Evolutionary conservation across 306 rosid genomes (phyloP).

Genomic region (Pyrus pyrifolia): DNA sequence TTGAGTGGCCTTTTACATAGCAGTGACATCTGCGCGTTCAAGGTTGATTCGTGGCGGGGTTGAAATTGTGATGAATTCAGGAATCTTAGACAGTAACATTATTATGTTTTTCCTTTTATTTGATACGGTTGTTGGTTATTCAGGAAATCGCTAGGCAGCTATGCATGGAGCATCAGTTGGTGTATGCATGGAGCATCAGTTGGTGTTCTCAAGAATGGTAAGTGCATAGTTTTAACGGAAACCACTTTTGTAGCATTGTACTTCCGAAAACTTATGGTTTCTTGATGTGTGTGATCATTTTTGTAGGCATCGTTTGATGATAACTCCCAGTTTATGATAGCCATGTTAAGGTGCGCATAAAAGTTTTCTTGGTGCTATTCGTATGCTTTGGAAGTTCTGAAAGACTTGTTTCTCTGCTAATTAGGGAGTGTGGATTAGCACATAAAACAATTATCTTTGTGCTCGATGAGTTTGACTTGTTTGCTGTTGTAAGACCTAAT

Average conservation of each 20-base stretch:
- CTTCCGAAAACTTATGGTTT: slow-evolving; percentile 8
- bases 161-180: slow-evolving; percentile 70
- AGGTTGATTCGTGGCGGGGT: slow-evolving; percentile 35
- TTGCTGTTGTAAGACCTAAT: slow-evolving; percentile 67
- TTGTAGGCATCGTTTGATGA: slow-evolving; percentile 89
- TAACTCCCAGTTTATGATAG: slow-evolving; percentile 83
- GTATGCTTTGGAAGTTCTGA: slow-evolving; percentile 9
- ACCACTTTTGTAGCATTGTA: slow-evolving; percentile 3
- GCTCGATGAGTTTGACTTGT: slow-evolving; percentile 89
- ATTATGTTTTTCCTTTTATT: slow-evolving; percentile 9
- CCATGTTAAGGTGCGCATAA: slow-evolving; percentile 72
- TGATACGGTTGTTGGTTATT: slow-evolving; percentile 23
- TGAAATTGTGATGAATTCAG: not conserved
- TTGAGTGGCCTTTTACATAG: slow-evolving; percentile 76
- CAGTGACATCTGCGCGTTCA: slow-evolving; percentile 73
- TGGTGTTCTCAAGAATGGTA: slow-evolving; percentile 86
- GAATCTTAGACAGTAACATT: not conserved
- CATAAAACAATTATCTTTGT: slow-evolving; percentile 81
- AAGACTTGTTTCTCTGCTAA: slow-evolving; percentile 23
- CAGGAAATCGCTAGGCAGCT: slow-evolving; percentile 97
- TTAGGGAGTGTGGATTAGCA: slow-evolving; percentile 90
- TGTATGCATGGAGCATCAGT: slow-evolving; percentile 69
- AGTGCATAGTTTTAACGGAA: slow-evolving; percentile 2
- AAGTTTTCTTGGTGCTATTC: slow-evolving; percentile 6
- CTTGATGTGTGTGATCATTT: slow-evolving; percentile 19